Conservation (phyloP, 1,139 yeast species). For the Scheffersomyces parashehatae region DNA sequence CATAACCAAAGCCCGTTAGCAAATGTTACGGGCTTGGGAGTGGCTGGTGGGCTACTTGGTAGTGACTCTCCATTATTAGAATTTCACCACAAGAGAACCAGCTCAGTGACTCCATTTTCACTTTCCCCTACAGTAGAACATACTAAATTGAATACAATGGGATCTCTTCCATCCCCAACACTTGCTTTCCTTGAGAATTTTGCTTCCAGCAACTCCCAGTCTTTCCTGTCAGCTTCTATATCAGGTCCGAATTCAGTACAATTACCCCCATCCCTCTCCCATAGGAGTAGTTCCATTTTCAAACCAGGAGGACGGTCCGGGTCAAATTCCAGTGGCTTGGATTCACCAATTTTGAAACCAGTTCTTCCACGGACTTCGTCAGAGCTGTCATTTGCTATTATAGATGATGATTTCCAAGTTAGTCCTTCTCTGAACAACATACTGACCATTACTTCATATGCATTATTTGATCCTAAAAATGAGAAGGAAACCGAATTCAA, state of each 20-base stretch:
- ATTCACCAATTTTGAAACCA: conserved; percentile 54
- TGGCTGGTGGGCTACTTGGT: conserved; percentile 2
- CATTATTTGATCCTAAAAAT: conserved; percentile 70
- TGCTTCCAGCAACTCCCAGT: conserved; percentile 9
- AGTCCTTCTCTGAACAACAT: conserved; percentile 25
- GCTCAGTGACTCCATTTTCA: conserved; percentile 50
- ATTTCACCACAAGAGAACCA: conserved; percentile 32
- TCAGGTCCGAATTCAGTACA: conserved; percentile 10
- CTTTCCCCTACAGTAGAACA: conserved; percentile 48
- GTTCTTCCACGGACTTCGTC: conserved; percentile 49
- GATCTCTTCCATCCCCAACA: conserved; percentile 14
- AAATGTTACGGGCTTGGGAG: conserved; percentile 16
- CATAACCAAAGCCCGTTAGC: conserved; percentile 20
- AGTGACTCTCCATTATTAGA: conserved; percentile 35
- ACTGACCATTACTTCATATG: conserved; percentile 44
- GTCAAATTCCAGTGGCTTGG: conserved; percentile 41
- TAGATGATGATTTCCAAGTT: conserved; percentile 46
- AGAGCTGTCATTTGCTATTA: conserved; percentile 55
- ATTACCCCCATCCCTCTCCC: conserved; percentile 17
- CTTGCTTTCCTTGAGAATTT: conserved; percentile 12
- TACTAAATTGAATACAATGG: conserved; percentile 17
- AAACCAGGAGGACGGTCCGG: conserved; percentile 21
- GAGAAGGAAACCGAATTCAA: conserved; percentile 41
- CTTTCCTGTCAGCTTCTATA: background rate
- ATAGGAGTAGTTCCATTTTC: conserved; percentile 12